Evolutionary conservation across 2,329 filamentous ascomycete species (phyloP), one percentile per base, ranked within the genome.

Genomic region (Exophiala sp.): DNA sequence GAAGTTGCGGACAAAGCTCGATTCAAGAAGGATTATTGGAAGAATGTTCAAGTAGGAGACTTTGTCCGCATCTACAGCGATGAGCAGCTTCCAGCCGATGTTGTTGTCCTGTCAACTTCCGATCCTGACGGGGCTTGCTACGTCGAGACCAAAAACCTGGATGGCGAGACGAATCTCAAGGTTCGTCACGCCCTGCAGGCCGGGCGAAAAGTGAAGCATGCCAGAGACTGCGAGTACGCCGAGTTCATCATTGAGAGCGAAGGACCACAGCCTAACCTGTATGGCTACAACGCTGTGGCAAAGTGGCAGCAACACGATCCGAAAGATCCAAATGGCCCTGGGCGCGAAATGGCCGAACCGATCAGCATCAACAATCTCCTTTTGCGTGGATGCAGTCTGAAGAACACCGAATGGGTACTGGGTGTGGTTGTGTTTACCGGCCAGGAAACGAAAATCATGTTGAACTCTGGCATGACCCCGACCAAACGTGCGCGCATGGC

Each of bases 391-490:
- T 96, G 91, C 73, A 95, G 91, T 63, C 74, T 99, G 45, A 85
- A 91, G 61, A 99, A 97, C 70, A 99, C 94, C 0, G 91, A 97
- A 67, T 99, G 94, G 94, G 81, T 91, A 50, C 80, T 99, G 5
- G 94, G 91, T 49, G 82, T 99, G 2, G 92, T 97, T 46, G 78
- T 95, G 14, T 99, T 95, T 72, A 97, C 94, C 11, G 94, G 94
- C 33, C 85, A 91, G 66, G 92, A 99, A 69, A 96, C 92, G 33
- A 99, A 97, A 75, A 97, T 96, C 69, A 99, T 99, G 94, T 88
- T 96, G 76, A 99, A 99, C 69, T 89, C 94, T 24, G 94, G 94
- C 56, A 87, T 92, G 58, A 99, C 94, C 1, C 94, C 95, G 10
- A 95, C 85, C 69, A 99, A 99, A 76, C 88, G 92, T 59, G 84